Conservation (phyloP, 371 early-diverging fungal species). For the Mortierella sp. region DNA sequence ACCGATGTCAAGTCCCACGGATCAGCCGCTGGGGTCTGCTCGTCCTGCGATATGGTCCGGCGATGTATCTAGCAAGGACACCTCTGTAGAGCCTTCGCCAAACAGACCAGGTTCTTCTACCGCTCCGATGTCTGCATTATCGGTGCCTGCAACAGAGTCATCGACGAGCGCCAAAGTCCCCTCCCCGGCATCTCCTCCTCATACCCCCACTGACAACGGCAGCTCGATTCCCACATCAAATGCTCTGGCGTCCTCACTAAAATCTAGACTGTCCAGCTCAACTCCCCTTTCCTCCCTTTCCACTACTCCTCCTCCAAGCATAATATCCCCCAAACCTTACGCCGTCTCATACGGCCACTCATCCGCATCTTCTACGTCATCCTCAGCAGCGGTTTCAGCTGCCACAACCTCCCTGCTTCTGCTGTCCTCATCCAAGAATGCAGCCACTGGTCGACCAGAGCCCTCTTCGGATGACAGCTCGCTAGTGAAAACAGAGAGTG, state of each 20-base stretch:
- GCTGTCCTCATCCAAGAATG: slow-evolving; percentile 26
- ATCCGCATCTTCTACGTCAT: background rate
- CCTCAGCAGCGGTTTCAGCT: slow-evolving; percentile 18
- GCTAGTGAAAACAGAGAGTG: slow-evolving; percentile 26
- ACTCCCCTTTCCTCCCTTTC: slow-evolving; percentile 21
- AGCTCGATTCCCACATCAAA: slow-evolving; percentile 32
- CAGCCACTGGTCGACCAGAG: background rate
- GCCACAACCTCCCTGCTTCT: slow-evolving; percentile 36
- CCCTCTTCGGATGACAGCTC: background rate
- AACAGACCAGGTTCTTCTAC: background rate
- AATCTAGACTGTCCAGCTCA: slow-evolving; percentile 22
- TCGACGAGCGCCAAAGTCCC: background rate
- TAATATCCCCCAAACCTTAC: slow-evolving; percentile 20
- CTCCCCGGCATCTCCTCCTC: slow-evolving; percentile 1
- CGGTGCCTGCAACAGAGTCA: too few species aligned
- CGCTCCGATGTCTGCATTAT: too few species aligned
- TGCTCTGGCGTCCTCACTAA: slow-evolving; percentile 23
- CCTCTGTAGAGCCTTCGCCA: background rate
- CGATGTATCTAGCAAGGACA: background rate
- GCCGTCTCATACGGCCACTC: slow-evolving; percentile 10
- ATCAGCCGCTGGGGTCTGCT: background rate
- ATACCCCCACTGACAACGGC: slow-evolving; percentile 8
- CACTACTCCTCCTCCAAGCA: slow-evolving; percentile 5
- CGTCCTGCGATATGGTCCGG: background rate
- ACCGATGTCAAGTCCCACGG: background rate